These are phyloP conservation scores for Magnusiomyces paraingens DNA, from an alignment of 1,139 yeast species.

Conservation along the genomic window DNA sequence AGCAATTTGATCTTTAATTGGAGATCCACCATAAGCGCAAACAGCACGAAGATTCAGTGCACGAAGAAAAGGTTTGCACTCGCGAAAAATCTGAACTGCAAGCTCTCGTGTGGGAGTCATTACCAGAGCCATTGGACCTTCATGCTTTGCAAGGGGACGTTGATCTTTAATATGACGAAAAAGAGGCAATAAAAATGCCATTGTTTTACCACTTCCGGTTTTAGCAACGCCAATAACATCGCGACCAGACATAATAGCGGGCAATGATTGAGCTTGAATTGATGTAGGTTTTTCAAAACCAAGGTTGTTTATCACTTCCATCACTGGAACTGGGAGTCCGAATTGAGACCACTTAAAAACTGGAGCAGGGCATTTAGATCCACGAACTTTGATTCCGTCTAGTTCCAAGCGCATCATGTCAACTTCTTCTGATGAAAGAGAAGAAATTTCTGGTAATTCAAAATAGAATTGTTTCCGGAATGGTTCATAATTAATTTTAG, in stretches of 20 bases:
- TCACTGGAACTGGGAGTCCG: conserved; percentile 60
- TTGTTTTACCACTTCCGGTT: conserved; percentile 94
- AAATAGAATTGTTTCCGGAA: conserved; percentile 60
- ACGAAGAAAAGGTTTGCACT: conserved; percentile 53
- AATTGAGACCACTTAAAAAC: conserved; percentile 73
- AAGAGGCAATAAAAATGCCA: conserved; percentile 80
- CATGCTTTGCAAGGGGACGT: conserved; percentile 45
- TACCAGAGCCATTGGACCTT: conserved; percentile 76
- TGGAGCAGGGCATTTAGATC: conserved; percentile 58
- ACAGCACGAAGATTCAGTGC: conserved; percentile 48
- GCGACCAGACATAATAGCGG: conserved; percentile 82
- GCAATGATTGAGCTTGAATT: conserved; percentile 87
- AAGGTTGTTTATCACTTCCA: conserved; percentile 47
- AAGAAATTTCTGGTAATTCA: conserved; percentile 52
- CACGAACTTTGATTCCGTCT: conserved; percentile 61
- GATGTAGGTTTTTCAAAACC: conserved; percentile 67
- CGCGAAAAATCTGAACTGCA: conserved; percentile 75
- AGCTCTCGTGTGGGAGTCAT: conserved; percentile 92
- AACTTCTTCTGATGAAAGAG: conserved; percentile 47
- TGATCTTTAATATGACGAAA: conserved; percentile 77
- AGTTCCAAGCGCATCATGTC: conserved; percentile 46
- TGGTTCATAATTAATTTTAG: conserved; percentile 43
- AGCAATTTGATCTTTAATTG: conserved; percentile 75
- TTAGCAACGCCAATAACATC: conserved; percentile 93
- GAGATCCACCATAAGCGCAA: conserved; percentile 94